A percentile compares a stretch with the other conserved stretches of the same genome.
These are phyloP conservation scores for Trichoderma sp. DNA, from an alignment of 2,329 filamentous ascomycete genomes.

Conservation along the genomic window DNA sequence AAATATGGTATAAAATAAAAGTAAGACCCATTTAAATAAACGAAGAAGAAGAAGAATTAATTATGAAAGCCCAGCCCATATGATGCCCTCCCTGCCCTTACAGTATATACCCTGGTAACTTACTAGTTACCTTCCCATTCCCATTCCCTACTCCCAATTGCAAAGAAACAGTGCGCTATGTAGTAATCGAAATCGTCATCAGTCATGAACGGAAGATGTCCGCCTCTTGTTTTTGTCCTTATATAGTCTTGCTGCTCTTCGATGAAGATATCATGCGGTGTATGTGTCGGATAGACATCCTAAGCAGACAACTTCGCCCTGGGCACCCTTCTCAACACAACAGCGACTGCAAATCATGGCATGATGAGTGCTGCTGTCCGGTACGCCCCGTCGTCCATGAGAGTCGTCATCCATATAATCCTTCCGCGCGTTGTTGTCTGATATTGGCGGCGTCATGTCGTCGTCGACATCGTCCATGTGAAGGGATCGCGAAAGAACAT, in stretches of 20 bases:
- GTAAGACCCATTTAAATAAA: neutral
- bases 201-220: neutral
- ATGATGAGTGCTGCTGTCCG: slow-evolving; percentile 42
- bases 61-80: neutral
- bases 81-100: neutral
- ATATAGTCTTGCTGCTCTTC: neutral
- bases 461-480: slow-evolving; percentile 51
- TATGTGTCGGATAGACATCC: slow-evolving; percentile 55
- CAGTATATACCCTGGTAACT: neutral
- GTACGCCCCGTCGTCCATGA: slow-evolving; percentile 21
- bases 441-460: neutral
- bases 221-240: neutral
- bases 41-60: neutral
- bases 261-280: slow-evolving; percentile 30
- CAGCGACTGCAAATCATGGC: slow-evolving; percentile 64
- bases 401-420: slow-evolving; percentile 21
- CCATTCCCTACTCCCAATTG: neutral
- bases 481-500: slow-evolving; percentile 45
- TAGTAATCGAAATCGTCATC: neutral
- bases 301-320: slow-evolving; percentile 66
- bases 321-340: slow-evolving; percentile 62
- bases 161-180: neutral
- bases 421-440: neutral
- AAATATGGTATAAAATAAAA: neutral
- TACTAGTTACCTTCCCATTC: neutral